These are phyloP conservation scores for Curvularia sp. DNA, from an alignment of 2,329 filamentous ascomycete genomes.

Conservation along the genomic window DNA sequence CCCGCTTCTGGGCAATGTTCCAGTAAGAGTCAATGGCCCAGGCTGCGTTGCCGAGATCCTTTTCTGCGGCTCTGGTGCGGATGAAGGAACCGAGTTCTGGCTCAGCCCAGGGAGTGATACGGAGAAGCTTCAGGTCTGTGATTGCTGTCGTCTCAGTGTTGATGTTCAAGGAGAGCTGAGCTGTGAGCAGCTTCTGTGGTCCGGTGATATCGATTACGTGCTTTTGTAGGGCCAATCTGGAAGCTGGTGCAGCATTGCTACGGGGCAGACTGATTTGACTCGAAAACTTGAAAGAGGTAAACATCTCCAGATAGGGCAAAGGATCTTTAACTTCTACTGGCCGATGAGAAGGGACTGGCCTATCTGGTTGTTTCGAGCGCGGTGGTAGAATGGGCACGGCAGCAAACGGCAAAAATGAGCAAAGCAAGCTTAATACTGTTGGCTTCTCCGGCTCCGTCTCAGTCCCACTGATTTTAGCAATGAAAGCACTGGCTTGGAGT, in stretches of 20 bases:
- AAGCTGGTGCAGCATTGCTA: conserved; percentile 18
- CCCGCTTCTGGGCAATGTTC: conserved; percentile 65
- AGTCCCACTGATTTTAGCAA: conserved; percentile 29
- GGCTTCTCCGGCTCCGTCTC: conserved; percentile 29
- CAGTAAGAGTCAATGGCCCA: conserved; percentile 76
- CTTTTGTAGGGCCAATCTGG: conserved; percentile 30
- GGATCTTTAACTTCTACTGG: conserved; percentile 69
- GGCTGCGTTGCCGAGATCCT: conserved; percentile 66
- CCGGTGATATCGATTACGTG: conserved; percentile 63
- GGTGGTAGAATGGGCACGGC: conserved; percentile 35
- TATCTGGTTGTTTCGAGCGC: conserved; percentile 34
- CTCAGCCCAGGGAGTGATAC: conserved; percentile 65
- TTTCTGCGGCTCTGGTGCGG: conserved; percentile 47
- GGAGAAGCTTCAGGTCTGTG: conserved; percentile 60
- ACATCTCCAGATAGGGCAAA: conserved; percentile 72
- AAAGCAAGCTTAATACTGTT: conserved; percentile 44
- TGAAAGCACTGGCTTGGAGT: conserved; percentile 32
- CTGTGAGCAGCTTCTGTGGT: conserved; percentile 64
- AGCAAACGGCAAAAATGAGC: conserved; percentile 52
- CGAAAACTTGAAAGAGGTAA: conserved; percentile 70
- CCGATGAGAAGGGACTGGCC: conserved; percentile 67
- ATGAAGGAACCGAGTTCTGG: conserved; percentile 65
- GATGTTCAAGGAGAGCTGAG: conserved; percentile 65
- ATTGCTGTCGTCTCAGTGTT: conserved; percentile 55
- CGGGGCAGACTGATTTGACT: conserved; percentile 56